Conservation (phyloP, 1,139 yeast species). For the Casaregolazyma suthepensis region DNA sequence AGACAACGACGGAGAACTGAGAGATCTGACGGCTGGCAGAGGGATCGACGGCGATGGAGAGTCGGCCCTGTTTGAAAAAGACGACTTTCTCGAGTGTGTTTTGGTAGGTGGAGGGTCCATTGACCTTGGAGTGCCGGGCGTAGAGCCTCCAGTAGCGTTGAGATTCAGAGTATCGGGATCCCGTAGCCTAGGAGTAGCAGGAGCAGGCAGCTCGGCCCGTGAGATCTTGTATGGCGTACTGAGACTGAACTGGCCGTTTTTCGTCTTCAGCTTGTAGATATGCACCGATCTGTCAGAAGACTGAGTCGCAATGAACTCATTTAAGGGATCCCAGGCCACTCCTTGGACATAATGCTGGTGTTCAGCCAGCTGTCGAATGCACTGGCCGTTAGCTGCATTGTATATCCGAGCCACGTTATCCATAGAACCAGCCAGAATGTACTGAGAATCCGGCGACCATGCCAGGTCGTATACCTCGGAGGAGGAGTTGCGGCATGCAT, state of each 20-base stretch:
- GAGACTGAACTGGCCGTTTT: constrained; percentile 36
- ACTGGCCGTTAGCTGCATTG: constrained; percentile 49
- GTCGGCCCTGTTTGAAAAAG: constrained; percentile 23
- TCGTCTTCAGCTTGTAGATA: constrained; percentile 44
- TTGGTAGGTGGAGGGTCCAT: constrained; percentile 26
- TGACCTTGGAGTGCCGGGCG: constrained; percentile 13
- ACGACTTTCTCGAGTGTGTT: constrained; percentile 27
- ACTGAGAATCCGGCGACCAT: constrained; percentile 83
- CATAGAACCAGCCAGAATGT: constrained; percentile 84
- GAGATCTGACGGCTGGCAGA: constrained; percentile 36
- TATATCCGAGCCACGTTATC: constrained; percentile 76
- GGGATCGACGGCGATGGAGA: constrained; percentile 31
- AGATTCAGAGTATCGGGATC: constrained; percentile 9
- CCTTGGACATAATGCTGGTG: constrained; percentile 94
- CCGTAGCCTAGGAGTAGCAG: constrained; percentile 2
- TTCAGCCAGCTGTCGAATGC: constrained; percentile 58
- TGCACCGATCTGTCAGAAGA: constrained; percentile 83
- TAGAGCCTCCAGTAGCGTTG: constrained; percentile 1
- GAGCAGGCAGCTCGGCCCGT: constrained; percentile 39
- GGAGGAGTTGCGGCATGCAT: constrained; percentile 54
- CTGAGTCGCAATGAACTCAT: constrained; percentile 74
- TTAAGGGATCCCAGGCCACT: constrained; percentile 87
- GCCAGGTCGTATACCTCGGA: constrained; percentile 64
- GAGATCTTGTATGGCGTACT: constrained; percentile 34
- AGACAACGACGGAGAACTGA: constrained; percentile 10